Evolutionary conservation across 192 early-diverging fungal species (phyloP).

Genomic region (Coemansia sp.): DNA sequence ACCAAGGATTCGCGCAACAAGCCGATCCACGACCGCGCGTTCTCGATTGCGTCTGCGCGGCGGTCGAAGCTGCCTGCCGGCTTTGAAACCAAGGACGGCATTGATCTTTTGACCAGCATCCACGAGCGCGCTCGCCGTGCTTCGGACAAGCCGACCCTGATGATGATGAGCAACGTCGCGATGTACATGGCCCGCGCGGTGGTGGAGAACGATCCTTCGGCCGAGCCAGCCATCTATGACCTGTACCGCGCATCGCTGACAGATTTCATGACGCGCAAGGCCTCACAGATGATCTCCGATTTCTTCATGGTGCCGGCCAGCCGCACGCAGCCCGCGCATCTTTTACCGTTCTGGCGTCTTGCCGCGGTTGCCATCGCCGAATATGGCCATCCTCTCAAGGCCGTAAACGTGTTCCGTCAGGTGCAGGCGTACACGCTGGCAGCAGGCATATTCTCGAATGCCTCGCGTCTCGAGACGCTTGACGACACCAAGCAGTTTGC

Average conservation of each 20-base stretch:
- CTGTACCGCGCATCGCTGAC: conserved; percentile 62
- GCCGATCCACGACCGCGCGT: conserved; percentile 70
- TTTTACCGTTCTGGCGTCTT: conserved; percentile 65
- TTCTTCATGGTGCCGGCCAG: conserved; percentile 57
- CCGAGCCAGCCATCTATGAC: conserved; percentile 33
- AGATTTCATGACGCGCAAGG: conserved; percentile 77
- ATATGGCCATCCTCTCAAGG: conserved; percentile 54
- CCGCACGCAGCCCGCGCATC: conserved; percentile 23
- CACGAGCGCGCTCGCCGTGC: conserved; percentile 77
- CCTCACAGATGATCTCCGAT: conserved; percentile 64
- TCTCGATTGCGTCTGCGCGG: conserved; percentile 58
- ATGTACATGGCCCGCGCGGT: conserved; percentile 62
- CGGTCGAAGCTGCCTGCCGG: conserved; percentile 62
- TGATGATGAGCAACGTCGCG: conserved; percentile 58
- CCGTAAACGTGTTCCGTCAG: conserved; percentile 67
- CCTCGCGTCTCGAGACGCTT: conserved; percentile 8
- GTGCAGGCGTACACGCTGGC: conserved; percentile 59
- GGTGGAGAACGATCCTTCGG: conserved; percentile 41
- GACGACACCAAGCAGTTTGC: conserved; percentile 9
- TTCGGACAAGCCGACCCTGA: conserved; percentile 54
- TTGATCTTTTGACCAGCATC: conserved; percentile 62
- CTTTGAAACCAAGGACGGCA: conserved; percentile 57
- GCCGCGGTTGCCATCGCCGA: conserved; percentile 56
- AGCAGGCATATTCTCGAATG: conserved; percentile 4
- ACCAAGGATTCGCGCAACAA: conserved; percentile 58